Base-by-base conservation (phyloP, 2,329 filamentous ascomycete species). In the Aureobasidium sp. region DNA sequence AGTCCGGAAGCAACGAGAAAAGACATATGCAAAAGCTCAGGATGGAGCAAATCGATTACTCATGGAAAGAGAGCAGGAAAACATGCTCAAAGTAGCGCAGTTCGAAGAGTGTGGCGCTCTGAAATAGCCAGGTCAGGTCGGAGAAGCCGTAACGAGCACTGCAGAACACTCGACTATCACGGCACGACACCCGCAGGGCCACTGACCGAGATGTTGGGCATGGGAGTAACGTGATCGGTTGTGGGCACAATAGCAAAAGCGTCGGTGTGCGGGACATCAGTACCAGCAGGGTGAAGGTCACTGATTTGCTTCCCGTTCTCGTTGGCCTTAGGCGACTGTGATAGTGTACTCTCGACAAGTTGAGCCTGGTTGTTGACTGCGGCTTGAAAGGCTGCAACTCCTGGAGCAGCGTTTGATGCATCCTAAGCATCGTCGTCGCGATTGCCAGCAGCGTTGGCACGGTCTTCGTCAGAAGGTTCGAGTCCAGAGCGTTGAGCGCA, bases 401-500 rank as follows among this genome's bases (percentile, higher is more conserved):
- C 26, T n/a, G 27, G 27, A 32, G 15, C 32, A 10, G 46, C 27
- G 46, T 32, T 12, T 26, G 27, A 51, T 37, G 51, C 51, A 43
- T 26, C 15, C 50, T 62, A 62, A 46, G 39, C 50, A 43, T 62
- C 60, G 13, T 46, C 59, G 5, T 55, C 60, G 3, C 48, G 37
- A 26, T 43, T 34, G n/a, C 29, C 51, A 43, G 32, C 26, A 34
- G 60, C 60, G 34, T 41, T 43, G 20, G 60, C 60, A 20, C 61
- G 48, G 36, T 62, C 46, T 29, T 63, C 61, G 2, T 65, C 55
- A 5, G 63, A 46, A 34, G 56, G 63, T 20, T 59, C 65, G 8
- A 69, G 65, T 32, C 71, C 72, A 3, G 68, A 67, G 57, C 68
- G 70, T 55, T 70, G 67, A 36, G 72, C 72, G 3, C 69, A 79